Base-by-base conservation (phyloP, 805 yeast genomes). In the Ogataea dorogensis region DNA sequence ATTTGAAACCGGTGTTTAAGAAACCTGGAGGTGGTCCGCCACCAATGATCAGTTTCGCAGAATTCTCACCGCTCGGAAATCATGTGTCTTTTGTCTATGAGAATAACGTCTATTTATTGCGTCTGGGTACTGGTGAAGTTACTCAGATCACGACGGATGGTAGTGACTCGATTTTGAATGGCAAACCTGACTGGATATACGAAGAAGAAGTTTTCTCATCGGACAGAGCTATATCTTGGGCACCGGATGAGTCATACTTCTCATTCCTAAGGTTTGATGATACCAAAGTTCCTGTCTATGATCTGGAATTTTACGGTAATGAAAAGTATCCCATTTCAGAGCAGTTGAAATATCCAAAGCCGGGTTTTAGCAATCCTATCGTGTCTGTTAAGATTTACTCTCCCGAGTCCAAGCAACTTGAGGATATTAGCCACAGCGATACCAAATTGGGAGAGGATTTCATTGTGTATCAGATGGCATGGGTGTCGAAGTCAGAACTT, bases 121-220 rank as follows among this genome's bases (percentile, higher is more conserved):
- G 70, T 17, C 31, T 40, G 18, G 19, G 18, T 31, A 46, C 75
- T 0, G 14, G 30, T 5, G 31, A 49, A 9, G 40, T 56, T 4
- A 51, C 43, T 0, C 67, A 61, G 38, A 54, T 77, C 7, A 73
- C 82, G 1, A 41, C 44, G 4, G 82, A 75, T 53, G 89, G 88
- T 0, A 61, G 70, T 9, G 51, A 44, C 0, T 59, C 68, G 12
- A 62, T 82, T 4, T 68, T 71, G 42, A 79, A 84, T 47, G 95
- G 86, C 5, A 79, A 70, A 44, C 79, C 89, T 0, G 93, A 84
- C 51, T 85, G 94, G 93, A 80, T 84, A 2, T 84, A 84, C 56
- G 94, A 85, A 55, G 94, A 85, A 52, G 95, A 85, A 50, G 85
- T 85, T 1, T 59, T 79, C 9, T 70, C 70, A 0, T 49, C 62